Conservation (phyloP, 257 asterid genomes). For the Cinchona pubescens region DNA sequence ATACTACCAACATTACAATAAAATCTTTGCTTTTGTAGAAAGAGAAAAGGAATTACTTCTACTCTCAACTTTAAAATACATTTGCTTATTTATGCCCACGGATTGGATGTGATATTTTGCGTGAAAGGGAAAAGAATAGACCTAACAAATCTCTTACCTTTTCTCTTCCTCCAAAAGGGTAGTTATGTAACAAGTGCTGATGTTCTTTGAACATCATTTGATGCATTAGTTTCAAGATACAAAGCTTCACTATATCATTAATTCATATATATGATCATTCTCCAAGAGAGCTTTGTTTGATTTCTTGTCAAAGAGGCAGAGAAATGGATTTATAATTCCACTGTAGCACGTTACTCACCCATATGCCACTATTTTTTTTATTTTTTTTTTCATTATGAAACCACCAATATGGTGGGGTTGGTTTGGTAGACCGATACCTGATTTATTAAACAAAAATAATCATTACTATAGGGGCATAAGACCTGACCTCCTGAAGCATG, state of each 20-base stretch:
- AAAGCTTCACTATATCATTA: background rate
- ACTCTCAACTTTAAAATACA: background rate
- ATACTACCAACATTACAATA: too few species aligned
- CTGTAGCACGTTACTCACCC: background rate
- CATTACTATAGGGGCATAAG: too few species aligned
- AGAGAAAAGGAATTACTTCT: background rate
- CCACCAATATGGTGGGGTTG: too few species aligned
- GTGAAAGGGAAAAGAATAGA: background rate
- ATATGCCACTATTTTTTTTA: too few species aligned
- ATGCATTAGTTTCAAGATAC: background rate
- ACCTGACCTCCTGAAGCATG: too few species aligned
- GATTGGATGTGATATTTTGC: background rate
- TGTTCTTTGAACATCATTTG: background rate
- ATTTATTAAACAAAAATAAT: too few species aligned
- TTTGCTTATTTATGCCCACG: background rate
- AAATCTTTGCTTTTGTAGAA: background rate
- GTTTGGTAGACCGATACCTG: too few species aligned
- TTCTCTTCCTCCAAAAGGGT: background rate
- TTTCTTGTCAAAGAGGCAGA: background rate
- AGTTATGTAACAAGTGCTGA: background rate
- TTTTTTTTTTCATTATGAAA: too few species aligned
- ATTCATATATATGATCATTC: background rate
- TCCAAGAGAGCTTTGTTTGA: background rate
- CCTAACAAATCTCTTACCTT: too few species aligned
- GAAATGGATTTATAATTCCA: background rate